Evolutionary conservation across 768 basidiomycete genomes (phyloP), one percentile per base, ranked within the genome.

Genomic region (Suillus variegatus): DNA sequence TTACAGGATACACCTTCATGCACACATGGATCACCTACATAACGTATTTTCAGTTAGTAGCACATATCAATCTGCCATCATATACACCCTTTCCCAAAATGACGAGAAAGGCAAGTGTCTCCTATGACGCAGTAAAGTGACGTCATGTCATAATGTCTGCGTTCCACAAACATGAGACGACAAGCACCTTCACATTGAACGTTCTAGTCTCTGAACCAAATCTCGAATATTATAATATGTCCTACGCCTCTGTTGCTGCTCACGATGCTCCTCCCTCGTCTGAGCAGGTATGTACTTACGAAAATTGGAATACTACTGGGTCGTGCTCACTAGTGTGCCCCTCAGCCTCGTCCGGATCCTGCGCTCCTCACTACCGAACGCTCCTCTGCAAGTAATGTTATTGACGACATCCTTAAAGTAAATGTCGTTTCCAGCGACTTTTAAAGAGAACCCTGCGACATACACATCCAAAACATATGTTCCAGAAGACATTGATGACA

Each of bases 231-330:
- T 58, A 52, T 46, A 70, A 69, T 72, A 92, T 91, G 89, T 91
- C 90, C 64, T 93, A 91, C 85, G 91, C 91, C 28, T 78, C 84
- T 40, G 85, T 89, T 71, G 85, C 88, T 65, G 84, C 85, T 35
- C 79, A 84, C 67, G 86, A 92, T 77, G 82, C 81, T 8, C 83
- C 82, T 16, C 81, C 86, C 7, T 71, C 75, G 6, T 78, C 79
- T 32, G 69, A 81, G 61, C 86, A 85, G 78, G 83, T 82, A 69
- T 60, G 75, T 75, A 14, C 36, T n/a, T 49, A 7, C 60, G 16
- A 60, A 35, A 60, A 47, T 14, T 40, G n/a, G 51, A 6, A 40
- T 43, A 36, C 38, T 41, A 38, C 55, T 58, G 54, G 60, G 25
- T 62, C 47, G 61, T 61, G 67, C 52, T 67, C 70, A 47, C 36